These are phyloP conservation scores for Nicotiana rustica DNA, from an alignment of 305 asterid genomes.

Conservation along the genomic window DNA sequence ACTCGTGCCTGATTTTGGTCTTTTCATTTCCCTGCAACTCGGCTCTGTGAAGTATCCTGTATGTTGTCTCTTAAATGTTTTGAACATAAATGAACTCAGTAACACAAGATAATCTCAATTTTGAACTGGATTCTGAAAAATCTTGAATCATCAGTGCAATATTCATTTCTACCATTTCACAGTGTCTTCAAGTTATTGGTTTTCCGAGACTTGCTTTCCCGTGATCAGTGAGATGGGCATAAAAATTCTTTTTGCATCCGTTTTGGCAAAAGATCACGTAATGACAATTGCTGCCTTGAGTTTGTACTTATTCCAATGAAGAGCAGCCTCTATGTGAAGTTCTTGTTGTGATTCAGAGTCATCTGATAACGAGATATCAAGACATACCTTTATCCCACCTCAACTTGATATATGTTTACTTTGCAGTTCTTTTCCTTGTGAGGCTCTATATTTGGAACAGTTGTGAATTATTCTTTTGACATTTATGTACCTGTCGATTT, in stretches of 20 bases:
- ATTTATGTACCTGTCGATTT: neutral
- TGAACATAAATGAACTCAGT: slow-evolving; percentile 8
- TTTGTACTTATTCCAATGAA: neutral
- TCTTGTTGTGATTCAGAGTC: too few relatives aligned
- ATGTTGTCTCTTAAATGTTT: slow-evolving; percentile 5
- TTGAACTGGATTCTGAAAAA: neutral
- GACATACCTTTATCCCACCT: too few relatives aligned
- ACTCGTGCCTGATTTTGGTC: neutral
- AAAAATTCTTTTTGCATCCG: neutral
- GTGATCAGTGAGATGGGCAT: neutral
- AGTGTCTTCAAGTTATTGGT: slow-evolving; percentile 12
- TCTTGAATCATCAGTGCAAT: slow-evolving; percentile 1
- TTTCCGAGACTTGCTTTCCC: slow-evolving; percentile 5
- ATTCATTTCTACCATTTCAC: neutral
- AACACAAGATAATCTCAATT: neutral
- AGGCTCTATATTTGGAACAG: neutral
- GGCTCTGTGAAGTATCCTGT: slow-evolving; percentile 1
- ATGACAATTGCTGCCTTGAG: neutral
- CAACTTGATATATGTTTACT: too few relatives aligned
- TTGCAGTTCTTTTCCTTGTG: too few relatives aligned
- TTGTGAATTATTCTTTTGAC: neutral
- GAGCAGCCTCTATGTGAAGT: neutral
- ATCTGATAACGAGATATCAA: too few relatives aligned
- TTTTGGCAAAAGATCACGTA: neutral
- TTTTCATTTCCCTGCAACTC: neutral